phyloP scores from a whole-genome alignment of 441 rosid genomes.

The Hypseocharis bilobata region DNA sequence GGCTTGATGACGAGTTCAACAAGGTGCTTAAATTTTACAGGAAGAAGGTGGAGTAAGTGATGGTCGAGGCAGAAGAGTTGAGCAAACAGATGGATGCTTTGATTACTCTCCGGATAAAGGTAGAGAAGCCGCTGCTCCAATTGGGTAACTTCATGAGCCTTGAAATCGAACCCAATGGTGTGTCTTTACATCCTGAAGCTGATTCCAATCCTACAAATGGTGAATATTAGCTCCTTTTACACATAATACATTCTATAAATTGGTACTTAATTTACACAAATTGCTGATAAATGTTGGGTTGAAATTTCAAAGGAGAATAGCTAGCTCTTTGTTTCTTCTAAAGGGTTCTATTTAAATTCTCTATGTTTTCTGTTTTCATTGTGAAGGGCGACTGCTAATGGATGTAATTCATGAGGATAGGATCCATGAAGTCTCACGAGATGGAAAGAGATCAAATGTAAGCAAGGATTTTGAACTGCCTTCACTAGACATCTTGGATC shows the following conservation, averaged over 20 bases:
- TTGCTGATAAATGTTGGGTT: too few relatives aligned
- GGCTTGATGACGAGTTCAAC: slow-evolving; percentile 62
- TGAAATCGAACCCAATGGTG: not conserved
- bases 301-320: too few relatives aligned
- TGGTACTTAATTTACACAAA: too few relatives aligned
- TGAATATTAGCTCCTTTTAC: not conserved
- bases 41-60: slow-evolving; percentile 38
- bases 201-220: too few relatives aligned
- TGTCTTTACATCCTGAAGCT: too few relatives aligned
- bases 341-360: too few relatives aligned
- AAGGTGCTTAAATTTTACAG: slow-evolving; percentile 52
- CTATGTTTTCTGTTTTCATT: slow-evolving; percentile 3
- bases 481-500: slow-evolving; percentile 48
- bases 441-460: not conserved
- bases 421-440: slow-evolving; percentile 24
- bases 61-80: slow-evolving; percentile 58
- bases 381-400: slow-evolving; percentile 28
- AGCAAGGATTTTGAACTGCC: slow-evolving; percentile 31
- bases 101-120: slow-evolving; percentile 62
- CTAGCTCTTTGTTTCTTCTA: too few relatives aligned
- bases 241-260: too few relatives aligned
- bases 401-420: slow-evolving; percentile 38
- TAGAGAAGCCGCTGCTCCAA: slow-evolving; percentile 36
- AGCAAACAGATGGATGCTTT: slow-evolving; percentile 65
- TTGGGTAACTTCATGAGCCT: slow-evolving; percentile 16